phyloP scores from a whole-genome alignment of 805 yeast genomes.

The Komagataella pseudopastoris region DNA sequence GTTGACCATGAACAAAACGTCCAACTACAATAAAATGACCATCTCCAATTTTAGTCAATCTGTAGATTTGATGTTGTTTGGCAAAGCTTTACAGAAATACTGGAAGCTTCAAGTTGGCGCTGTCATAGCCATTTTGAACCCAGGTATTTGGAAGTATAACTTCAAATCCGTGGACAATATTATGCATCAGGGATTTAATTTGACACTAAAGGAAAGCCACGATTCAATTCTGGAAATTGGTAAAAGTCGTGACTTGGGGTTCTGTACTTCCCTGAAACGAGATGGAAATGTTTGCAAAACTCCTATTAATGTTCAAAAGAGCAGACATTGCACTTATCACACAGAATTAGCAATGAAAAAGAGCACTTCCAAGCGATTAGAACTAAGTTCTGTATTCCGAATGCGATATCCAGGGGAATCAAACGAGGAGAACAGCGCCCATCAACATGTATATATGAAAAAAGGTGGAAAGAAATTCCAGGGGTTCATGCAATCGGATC shows the following conservation, averaged over 20 bases:
- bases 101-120: conserved; percentile 71
- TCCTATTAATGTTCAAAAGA: conserved; percentile 41
- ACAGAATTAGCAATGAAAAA: conserved; percentile 40
- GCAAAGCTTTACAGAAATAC: conserved; percentile 50
- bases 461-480: background rate
- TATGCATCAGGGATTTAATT: conserved; percentile 29
- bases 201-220: conserved; percentile 36
- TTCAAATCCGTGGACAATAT: conserved; percentile 12
- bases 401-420: background rate
- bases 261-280: conserved; percentile 37
- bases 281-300: conserved; percentile 41
- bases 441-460: background rate
- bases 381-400: conserved; percentile 22
- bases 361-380: conserved; percentile 55
- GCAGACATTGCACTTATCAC: conserved; percentile 61
- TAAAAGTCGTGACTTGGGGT: conserved; percentile 48
- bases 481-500: background rate
- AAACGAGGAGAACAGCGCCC: background rate
- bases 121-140: conserved; percentile 62
- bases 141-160: conserved; percentile 31
- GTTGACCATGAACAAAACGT: conserved; percentile 22
- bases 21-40: conserved; percentile 45
- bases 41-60: conserved; percentile 57
- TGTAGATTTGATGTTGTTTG: conserved; percentile 51
- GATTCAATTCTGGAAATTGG: conserved; percentile 65